A percentile compares a stretch with the other conserved stretches of the same genome.
phyloP scores from a whole-genome alignment of 2,329 filamentous ascomycete species.

The Nannizziopsis barbatae region DNA sequence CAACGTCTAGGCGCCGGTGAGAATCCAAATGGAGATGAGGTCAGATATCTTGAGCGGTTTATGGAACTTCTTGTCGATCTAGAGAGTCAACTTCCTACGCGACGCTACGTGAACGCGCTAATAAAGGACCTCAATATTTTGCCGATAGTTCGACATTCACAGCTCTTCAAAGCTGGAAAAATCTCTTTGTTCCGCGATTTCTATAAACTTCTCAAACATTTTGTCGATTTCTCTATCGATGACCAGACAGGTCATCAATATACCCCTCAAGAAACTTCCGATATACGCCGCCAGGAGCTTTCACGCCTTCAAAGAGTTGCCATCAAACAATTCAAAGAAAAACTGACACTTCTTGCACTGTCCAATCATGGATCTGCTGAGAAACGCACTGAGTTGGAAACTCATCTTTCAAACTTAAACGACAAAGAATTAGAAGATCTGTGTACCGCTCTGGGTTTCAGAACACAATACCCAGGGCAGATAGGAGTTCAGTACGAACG shows the following conservation, averaged over 20 bases:
- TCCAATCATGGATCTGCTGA: slow-evolving; percentile 88
- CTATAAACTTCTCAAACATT: slow-evolving; percentile 69
- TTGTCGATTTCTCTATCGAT: slow-evolving; percentile 77
- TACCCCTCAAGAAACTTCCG: slow-evolving; percentile 60
- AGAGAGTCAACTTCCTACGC: slow-evolving; percentile 83
- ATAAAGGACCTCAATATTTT: slow-evolving; percentile 76
- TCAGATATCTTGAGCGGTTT: slow-evolving; percentile 84
- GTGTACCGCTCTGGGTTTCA: slow-evolving; percentile 60
- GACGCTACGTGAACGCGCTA: slow-evolving; percentile 83
- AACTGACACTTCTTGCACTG: slow-evolving; percentile 78
- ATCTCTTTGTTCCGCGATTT: slow-evolving; percentile 73
- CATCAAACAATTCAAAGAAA: slow-evolving; percentile 74
- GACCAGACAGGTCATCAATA: slow-evolving; percentile 76
- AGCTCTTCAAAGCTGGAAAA: slow-evolving; percentile 61
- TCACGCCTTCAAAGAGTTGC: slow-evolving; percentile 68
- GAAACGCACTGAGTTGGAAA: slow-evolving; percentile 63
- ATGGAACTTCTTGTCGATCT: slow-evolving; percentile 82
- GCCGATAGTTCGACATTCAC: slow-evolving; percentile 64
- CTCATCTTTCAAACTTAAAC: slow-evolving; percentile 59
- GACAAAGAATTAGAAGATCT: slow-evolving; percentile 64
- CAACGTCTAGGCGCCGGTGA: slow-evolving; percentile 52
- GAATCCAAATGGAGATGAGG: slow-evolving; percentile 44
- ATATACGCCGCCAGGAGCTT: slow-evolving; percentile 63
- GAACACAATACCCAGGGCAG: slow-evolving; percentile 68
- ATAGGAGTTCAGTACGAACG: slow-evolving; percentile 53